Base-by-base conservation (phyloP, 2,329 filamentous ascomycete genomes). In the Tolypocladium ophioglossoides region DNA sequence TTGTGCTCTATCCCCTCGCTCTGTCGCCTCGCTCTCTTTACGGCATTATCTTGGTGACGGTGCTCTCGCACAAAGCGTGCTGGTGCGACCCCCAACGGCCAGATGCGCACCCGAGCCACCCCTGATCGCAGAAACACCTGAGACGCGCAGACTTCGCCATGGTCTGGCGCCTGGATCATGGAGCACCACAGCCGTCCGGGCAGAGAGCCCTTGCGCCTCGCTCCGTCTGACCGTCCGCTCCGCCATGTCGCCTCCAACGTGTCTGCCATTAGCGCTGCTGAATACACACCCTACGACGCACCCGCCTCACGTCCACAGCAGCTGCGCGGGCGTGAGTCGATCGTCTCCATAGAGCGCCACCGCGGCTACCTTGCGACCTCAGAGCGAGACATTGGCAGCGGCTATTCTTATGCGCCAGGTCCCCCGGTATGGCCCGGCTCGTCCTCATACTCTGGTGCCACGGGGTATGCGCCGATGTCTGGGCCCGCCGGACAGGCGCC, bases 201-300 rank as follows among this genome's bases (percentile, higher is more conserved):
- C 61, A 60, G 61, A 55, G 61, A 70, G 57, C 62, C 64, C 56
- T 63, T 58, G 56, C 60, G 60, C 50, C 34, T 20, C 9, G 7
- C 32, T 20, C 2, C 54, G 52, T 30, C 57, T 24, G 34, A 22
- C 41, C 60, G 58, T 14, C 48, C 59, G 46, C 60, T 71, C 40
- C 62, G 58, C 41, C 70, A 70, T 55, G 62, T 62, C 38, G 59
- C 66, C 44, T 72, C 70, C 38, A 68, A 61, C 58, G 55, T 70
- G 56, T 68, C 69, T 35, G 60, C 69, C n/a, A 60, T 66, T 54
- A 64, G 58, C 55, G 67, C 66, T 54, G 50, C 56, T 51, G 59
- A 64, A 30, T 55, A 62, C 38, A 60, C 56, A 52, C 60, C 62
- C 8, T 64, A 69, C 57, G 63, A 70, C 24, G 57, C 55, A 9